Evolutionary conservation across 495 filamentous ascomycete genomes (phyloP), one percentile per base, ranked within the genome.

Genomic region (Aspergillus affinis): DNA sequence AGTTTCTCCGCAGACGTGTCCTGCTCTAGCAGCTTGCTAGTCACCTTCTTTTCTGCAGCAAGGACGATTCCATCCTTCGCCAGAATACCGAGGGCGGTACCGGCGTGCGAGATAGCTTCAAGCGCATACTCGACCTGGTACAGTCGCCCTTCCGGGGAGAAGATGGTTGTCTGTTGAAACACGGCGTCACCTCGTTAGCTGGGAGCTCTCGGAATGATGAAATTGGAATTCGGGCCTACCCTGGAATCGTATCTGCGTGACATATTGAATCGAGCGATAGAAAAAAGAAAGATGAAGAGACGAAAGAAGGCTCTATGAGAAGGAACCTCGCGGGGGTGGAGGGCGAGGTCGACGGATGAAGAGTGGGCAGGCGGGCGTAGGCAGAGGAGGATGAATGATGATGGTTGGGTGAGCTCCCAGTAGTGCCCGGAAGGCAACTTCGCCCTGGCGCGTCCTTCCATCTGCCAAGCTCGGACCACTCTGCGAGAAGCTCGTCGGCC

Each of bases 121-220:
- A 98, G 86, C 15, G 94, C 94, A 85, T 98, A 98, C 85, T 98
- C 94, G 65, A 98, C 94, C 78, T 98, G 94, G 77, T 98, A 98
- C 54, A 98, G 84, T 66, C 94, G 92, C 55, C 94, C 94, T 78
- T 98, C 94, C 61, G 94, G 94, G 52, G 94, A 98, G 85, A 98
- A 98, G 82, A 98, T 98, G 75, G 94, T 98, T 65, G 94, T 98
- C 93, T 98, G 69, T 48, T 57, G 60, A 41, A 17, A 13, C 68
- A 48, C 58, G 61, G 60, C 68, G 76, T 84, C 71, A 85, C 72
- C 70, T 59, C 50, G 69, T 81, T 68, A 84, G 70, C 69, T 67
- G 64, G 44, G 81, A 71, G 72, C 73, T 73, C 65, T 61, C 66
- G 49, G 76, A 62, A 62, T 54, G 49, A 58, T 23, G 48, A 20